Percentiles rank a stretch among this genome's conserved stretches.
Conservation (phyloP, 2,329 filamentous ascomycete species). For the Trichoderma semiorbis region DNA sequence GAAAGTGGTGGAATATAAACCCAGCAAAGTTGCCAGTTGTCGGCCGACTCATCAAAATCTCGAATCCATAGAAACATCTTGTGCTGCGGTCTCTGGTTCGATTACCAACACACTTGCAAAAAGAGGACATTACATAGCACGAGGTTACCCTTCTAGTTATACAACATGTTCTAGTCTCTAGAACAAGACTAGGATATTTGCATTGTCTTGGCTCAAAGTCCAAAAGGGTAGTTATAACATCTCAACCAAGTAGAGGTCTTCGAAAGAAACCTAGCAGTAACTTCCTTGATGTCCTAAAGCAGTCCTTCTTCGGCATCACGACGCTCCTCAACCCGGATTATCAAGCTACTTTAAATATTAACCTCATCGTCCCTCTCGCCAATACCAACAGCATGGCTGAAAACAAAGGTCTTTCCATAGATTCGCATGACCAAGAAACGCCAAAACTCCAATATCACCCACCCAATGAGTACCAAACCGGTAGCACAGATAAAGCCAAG, state of each 20-base stretch:
- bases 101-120: too few relatives aligned
- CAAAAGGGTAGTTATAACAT: neutral
- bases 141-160: neutral
- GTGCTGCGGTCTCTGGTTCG: too few relatives aligned
- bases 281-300: neutral
- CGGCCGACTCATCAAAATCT: too few relatives aligned
- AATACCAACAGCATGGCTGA: neutral
- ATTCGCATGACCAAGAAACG: neutral
- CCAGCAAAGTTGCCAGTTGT: too few relatives aligned
- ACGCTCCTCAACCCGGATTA: neutral
- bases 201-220: neutral
- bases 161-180: too few relatives aligned
- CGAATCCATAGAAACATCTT: too few relatives aligned
- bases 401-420: neutral
- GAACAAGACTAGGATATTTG: neutral
- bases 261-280: neutral
- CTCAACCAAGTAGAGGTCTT: fast-evolving
- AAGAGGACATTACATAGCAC: neutral
- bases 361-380: neutral
- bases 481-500: neutral
- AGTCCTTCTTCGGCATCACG: neutral
- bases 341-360: neutral
- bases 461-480: neutral
- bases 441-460: neutral
- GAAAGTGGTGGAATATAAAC: neutral